Percentiles rank a stretch among this genome's conserved stretches.
phyloP scores from a whole-genome alignment of 768 basidiomycete species.

The Tricholoma bakamatsutake region DNA sequence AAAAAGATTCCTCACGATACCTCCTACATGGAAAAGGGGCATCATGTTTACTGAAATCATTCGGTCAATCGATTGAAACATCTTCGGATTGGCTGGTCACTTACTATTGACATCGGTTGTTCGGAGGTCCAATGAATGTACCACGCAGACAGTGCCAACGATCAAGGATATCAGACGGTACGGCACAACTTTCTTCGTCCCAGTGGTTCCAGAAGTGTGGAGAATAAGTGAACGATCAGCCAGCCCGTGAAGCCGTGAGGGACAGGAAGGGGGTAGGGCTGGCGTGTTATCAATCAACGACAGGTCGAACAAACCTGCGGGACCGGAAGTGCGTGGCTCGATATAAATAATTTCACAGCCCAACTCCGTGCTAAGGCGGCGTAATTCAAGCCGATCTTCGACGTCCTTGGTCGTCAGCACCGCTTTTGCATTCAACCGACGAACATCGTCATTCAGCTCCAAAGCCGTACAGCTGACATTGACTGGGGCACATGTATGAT shows the following conservation, averaged over 20 bases:
- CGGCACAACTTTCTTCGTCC: conserved; percentile 45
- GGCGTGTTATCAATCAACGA: conserved; percentile 18
- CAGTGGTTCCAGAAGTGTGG: conserved; percentile 56
- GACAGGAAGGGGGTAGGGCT: conserved; percentile 9
- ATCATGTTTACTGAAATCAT: conserved; percentile 35
- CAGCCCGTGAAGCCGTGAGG: conserved; percentile 30
- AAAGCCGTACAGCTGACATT: conserved; percentile 39
- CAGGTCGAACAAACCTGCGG: conserved; percentile 36
- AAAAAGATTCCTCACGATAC: conserved; percentile 52
- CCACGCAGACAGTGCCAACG: conserved; percentile 38
- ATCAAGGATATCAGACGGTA: conserved; percentile 37
- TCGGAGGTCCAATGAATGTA: conserved; percentile 36
- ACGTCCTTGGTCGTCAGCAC: conserved; percentile 37
- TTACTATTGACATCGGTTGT: conserved; percentile 40
- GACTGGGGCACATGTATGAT: conserved; percentile 42
- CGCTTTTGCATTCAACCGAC: conserved; percentile 31
- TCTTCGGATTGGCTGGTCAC: conserved; percentile 8
- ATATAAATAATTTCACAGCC: conserved; percentile 35
- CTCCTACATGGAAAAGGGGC: conserved; percentile 59
- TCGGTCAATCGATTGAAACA: neutral
- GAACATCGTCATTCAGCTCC: conserved; percentile 38
- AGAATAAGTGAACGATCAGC: conserved; percentile 48
- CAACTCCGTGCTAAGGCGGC: conserved; percentile 26
- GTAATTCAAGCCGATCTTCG: conserved; percentile 31
- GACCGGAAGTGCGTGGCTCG: conserved; percentile 25